Evolutionary conservation across 2,329 filamentous ascomycete genomes (phyloP), one percentile per base, ranked within the genome.

Genomic region (Penicillium paneum): DNA sequence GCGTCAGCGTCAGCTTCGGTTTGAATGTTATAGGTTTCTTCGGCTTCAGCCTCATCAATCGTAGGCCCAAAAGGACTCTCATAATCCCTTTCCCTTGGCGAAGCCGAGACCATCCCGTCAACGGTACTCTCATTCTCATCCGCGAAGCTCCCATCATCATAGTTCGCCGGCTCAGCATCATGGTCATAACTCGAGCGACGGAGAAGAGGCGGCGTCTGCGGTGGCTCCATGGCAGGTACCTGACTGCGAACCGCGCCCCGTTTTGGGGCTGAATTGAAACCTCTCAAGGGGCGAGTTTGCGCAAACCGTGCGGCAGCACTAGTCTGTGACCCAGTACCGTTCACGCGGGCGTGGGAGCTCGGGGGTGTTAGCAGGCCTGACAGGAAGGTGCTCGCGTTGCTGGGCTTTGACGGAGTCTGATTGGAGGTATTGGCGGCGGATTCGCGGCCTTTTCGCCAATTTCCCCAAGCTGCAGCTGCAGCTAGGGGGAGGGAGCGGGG

Each of bases 391-490:
- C 83, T 80, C 1, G 85, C 79, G 4, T 65, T 71, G 55, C 73
- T 81, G 40, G 78, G 77, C 64, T 82, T 85, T 8, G 86, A 87
- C 5, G 87, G 86, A 0, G 87, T 89, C 41, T 71, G 76, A 63
- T 77, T 71, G 29, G 66, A 50, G 32, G 29, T 31, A 21, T 64
- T 63, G 48, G 83, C 78, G 15, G 76, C 74, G 6, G 75, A 75
- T 52, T 83, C 82, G 64, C 79, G 81, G 15, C 82, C 83, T 70
- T 88, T 93, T 49, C 92, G 87, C 93, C 93, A 97, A 72, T 88
- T 96, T 43, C 91, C 92, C 84, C 92, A 96, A n/a, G 91, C 93
- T n/a, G 91, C 91, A n/a, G 91, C 90, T 24, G 96, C 87, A 4
- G 88, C 88, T 69, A 96, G 87, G 6, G 90, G 90, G 15, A 96